phyloP scores from a whole-genome alignment of 148 eudicot species.

The Diospyros lotus region DNA sequence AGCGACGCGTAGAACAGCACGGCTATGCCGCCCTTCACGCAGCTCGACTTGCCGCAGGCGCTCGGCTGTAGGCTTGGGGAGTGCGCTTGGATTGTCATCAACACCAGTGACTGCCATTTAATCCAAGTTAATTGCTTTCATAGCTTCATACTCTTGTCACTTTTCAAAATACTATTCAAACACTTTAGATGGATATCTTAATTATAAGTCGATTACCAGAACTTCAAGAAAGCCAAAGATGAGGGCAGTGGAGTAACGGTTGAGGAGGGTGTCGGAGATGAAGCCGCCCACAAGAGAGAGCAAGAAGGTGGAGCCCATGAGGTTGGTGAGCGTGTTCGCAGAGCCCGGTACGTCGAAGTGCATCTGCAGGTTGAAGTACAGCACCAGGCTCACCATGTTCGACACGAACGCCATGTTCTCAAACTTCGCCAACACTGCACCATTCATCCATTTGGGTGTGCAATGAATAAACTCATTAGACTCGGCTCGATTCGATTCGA shows the following conservation, averaged over 20 bases:
- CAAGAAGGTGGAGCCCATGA: slow-evolving; percentile 45
- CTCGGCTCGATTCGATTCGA: too few relatives aligned
- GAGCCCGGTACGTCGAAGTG: slow-evolving; percentile 33
- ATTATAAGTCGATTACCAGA: slow-evolving; percentile 23
- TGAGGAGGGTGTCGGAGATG: slow-evolving; percentile 39
- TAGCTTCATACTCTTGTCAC: too few relatives aligned
- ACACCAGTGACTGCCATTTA: slow-evolving; percentile 21
- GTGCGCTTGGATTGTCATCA: slow-evolving; percentile 54
- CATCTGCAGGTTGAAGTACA: slow-evolving; percentile 34
- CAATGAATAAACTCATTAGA: too few relatives aligned
- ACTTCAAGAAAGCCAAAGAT: slow-evolving; percentile 40
- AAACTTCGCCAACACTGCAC: slow-evolving; percentile 30
- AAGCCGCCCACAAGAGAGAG: slow-evolving; percentile 46
- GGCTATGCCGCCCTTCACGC: slow-evolving; percentile 31
- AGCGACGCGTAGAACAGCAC: slow-evolving; percentile 37
- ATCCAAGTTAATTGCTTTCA: too few relatives aligned
- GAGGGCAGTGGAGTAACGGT: slow-evolving; percentile 29
- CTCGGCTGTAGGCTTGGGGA: slow-evolving; percentile 22
- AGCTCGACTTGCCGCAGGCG: slow-evolving; percentile 30
- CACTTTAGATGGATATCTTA: too few relatives aligned
- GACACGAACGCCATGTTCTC: slow-evolving; percentile 46
- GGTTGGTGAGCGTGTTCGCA: slow-evolving; percentile 51
- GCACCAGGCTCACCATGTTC: slow-evolving; percentile 32
- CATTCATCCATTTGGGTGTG: too few relatives aligned
- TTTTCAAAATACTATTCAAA: too few relatives aligned